Base-by-base conservation (phyloP, 768 basidiomycete species). In the Lactarius vividus region DNA sequence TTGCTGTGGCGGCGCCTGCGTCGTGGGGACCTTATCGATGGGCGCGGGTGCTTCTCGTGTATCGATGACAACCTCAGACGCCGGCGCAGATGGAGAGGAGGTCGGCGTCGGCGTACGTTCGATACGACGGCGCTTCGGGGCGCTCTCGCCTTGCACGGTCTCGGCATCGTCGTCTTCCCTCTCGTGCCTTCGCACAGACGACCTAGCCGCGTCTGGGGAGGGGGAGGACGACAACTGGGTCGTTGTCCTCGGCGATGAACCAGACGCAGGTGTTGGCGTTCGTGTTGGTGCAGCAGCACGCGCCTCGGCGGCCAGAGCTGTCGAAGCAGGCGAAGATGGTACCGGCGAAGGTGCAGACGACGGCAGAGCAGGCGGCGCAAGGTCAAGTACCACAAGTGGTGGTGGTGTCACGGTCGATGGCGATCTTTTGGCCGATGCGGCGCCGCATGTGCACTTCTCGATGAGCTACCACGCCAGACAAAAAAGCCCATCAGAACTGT, bases 361-460 rank as follows among this genome's bases (percentile, higher is more conserved):
- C 8, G 29, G 4, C 16, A 20, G 42, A 20, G 52, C 52, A 18
- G 28, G 29, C 33, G 29, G 54, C 54, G 4, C 4, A 11, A n/a
- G 20, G 2, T n/a, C 44, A 46, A 46, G 10, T 4, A 49, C 23
- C 4, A 10, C n/a, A 5, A 15, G 23, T 1, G 49, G 49, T 23
- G 49, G 10, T 6, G 46, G 10, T 46, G 44, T 46, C n/a, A 15
- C 3, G 2, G 55, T 26, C 46, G 44, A 46, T 18, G 28, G 15
- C 7, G 9, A 42, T 37, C 31, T 49, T 35, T 56, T 61, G 28
- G 18, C 18, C 1, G 37, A 16, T 15, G 65, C 23, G 7, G 57
- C 61, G 23, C 53, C 65, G 52, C 66, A 67, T 15, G 57, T 63
- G 26, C 65, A 66, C 49, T 62, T 59, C 23, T 62, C 56, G 37